Evolutionary conservation across 441 rosid species (phyloP).

Genomic region (Erodium texanum): DNA sequence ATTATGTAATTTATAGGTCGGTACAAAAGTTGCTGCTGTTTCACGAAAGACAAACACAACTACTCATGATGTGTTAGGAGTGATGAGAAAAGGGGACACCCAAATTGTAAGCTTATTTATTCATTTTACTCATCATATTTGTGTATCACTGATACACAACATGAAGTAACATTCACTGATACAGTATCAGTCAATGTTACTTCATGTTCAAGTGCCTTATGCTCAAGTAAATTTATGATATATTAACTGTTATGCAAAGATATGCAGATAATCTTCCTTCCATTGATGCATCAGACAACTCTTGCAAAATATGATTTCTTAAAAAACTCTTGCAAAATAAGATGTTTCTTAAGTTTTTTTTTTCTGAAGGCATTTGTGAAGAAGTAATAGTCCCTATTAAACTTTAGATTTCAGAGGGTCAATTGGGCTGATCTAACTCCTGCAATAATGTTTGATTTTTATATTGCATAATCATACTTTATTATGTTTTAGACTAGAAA

Average conservation of each 20-base stretch:
- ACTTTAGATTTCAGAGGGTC: neutral
- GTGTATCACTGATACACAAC: too few species aligned
- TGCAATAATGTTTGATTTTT: neutral
- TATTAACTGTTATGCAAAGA: neutral
- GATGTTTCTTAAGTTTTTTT: neutral
- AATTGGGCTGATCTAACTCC: neutral
- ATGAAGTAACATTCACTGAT: too few species aligned
- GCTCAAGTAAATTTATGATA: neutral
- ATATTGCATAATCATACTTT: neutral
- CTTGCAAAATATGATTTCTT: neutral
- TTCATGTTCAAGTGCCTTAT: neutral
- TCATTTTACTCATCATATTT: neutral
- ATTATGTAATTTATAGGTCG: conserved; percentile 40
- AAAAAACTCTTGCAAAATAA: conserved; percentile 1
- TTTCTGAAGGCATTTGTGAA: neutral
- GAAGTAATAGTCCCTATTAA: neutral
- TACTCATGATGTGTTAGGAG: conserved; percentile 86
- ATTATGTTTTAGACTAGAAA: neutral
- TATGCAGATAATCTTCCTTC: neutral
- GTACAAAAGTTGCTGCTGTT: conserved; percentile 86
- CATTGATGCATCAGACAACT: neutral
- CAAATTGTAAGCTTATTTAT: conserved; percentile 55
- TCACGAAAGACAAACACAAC: conserved; percentile 96
- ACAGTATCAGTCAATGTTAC: neutral
- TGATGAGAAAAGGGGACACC: conserved; percentile 66